These are phyloP conservation scores for Oidium heveae DNA, from an alignment of 2,329 filamentous ascomycete species.

Conservation along the genomic window DNA sequence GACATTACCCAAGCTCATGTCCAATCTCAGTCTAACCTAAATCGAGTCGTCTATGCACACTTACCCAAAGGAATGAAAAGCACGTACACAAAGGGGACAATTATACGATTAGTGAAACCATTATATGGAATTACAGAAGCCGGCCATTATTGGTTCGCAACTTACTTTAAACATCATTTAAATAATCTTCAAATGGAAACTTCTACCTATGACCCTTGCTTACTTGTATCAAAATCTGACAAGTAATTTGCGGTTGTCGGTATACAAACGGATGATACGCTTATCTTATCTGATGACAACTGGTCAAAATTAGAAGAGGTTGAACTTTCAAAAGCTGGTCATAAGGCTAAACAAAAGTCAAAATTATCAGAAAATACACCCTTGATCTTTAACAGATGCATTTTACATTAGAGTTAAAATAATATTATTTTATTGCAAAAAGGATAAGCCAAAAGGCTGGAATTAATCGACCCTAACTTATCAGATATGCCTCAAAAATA, in stretches of 20 bases:
- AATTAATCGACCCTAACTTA: background rate
- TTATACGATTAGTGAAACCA: background rate
- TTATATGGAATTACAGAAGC: background rate
- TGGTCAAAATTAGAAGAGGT: background rate
- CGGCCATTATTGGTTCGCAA: background rate
- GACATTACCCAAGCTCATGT: too few relatives aligned
- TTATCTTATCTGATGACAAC: background rate
- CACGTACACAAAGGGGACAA: background rate
- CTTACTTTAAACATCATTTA: conserved; percentile 1
- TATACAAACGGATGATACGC: background rate
- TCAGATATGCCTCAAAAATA: background rate
- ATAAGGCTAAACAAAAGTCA: background rate
- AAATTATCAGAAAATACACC: background rate
- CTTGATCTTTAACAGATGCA: background rate
- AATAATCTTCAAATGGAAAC: conserved; percentile 1
- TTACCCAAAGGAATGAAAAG: background rate
- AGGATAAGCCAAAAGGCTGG: background rate
- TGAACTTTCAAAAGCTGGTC: background rate
- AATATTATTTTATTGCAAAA: background rate
- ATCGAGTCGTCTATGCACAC: background rate
- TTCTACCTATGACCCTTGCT: too few relatives aligned
- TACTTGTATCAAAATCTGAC: background rate
- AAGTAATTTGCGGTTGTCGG: background rate
- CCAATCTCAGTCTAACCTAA: background rate
- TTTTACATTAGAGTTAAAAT: background rate